Conservation (phyloP, 2,329 filamentous ascomycete species). For the Claviceps pazoutovae region DNA sequence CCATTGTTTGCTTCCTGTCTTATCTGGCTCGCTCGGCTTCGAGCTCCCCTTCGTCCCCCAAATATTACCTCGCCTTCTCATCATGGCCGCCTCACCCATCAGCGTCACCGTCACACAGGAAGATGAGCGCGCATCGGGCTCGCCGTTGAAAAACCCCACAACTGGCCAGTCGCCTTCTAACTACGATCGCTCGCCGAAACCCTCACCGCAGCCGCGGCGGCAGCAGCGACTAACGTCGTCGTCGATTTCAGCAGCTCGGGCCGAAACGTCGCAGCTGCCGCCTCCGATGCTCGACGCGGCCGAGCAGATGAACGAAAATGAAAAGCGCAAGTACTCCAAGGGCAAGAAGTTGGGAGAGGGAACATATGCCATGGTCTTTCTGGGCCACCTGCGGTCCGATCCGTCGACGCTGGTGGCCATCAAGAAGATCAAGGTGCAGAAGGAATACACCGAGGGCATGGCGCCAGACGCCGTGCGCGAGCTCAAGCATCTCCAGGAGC, state of each 20-base stretch:
- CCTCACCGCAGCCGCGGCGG: constrained; percentile 9
- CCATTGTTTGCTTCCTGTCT: no score
- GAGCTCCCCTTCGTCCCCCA: neutral
- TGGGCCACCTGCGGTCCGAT: constrained; percentile 64
- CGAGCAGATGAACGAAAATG: constrained; percentile 70
- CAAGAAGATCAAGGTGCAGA: constrained; percentile 82
- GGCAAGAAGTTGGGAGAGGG: constrained; percentile 88
- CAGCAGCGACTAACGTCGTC: neutral
- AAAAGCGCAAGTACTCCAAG: constrained; percentile 82
- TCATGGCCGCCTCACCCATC: constrained; percentile 34
- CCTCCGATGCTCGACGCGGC: constrained; percentile 42
- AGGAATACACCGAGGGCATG: constrained; percentile 80
- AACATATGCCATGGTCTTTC: constrained; percentile 92
- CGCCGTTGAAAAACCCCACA: constrained; percentile 28
- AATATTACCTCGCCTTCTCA: constrained; percentile 2
- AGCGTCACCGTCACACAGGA: constrained; percentile 19
- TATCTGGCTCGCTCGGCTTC: neutral
- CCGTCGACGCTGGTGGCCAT: constrained; percentile 70
- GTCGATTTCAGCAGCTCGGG: constrained; percentile 8
- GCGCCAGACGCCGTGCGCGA: constrained; percentile 91
- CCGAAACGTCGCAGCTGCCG: constrained; percentile 15
- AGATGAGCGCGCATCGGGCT: constrained; percentile 22
- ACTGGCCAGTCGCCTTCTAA: constrained; percentile 28
- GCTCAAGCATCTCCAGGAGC: constrained; percentile 87
- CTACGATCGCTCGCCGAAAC: constrained; percentile 26